Base-by-base conservation (phyloP, 768 basidiomycete species). In the Jaapia argillacea region DNA sequence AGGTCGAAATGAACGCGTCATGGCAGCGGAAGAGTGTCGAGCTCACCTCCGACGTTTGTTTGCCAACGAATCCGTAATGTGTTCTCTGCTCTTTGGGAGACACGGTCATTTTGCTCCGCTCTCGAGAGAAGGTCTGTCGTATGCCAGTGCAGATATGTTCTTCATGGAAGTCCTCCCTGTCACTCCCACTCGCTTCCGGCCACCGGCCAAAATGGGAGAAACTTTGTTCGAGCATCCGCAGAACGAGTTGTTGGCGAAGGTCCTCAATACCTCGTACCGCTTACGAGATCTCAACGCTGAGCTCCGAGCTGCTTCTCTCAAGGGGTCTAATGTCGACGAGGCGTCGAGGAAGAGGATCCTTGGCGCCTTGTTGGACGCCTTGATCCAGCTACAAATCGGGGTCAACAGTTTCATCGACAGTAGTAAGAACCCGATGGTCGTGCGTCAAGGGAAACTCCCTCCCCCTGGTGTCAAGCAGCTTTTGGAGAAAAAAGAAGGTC, bases 381-480 rank as follows among this genome's bases (percentile, higher is more conserved):
- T 99, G 37, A 77, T 96, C 41, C 88, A 93, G 58, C 75, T 98
- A 4, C 96, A 99, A 60, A 70, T 86, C 42, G 86, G 94, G 48
- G 92, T 98, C 48, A 98, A 98, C 59, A 88, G 86, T 60, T 94
- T 97, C 64, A 85, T 99, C 64, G 96, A 99, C 57, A 91, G 87
- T 56, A 86, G 79, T 58, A 97, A 98, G 67, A 97, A 98, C 56
- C 91, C 94, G 4, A 69, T 79, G 25, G 72, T 79, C n/a, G 67
- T 87, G 45, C 73, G 85, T 41, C 81, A 85, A 55, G 96, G 94
- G 3, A 91, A 91, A 56, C 68, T 88, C 16, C 92, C 93, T 23
- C 92, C 93, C 25, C 71, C 81, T 36, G 96, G 96, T 49, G 80
- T 99, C 49, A 99, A 98, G 70, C 94, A 99, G 62, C 77, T 85